Evolutionary conservation across 192 early-diverging fungal genomes (phyloP).

Genomic region (Lobulomyces angularis): DNA sequence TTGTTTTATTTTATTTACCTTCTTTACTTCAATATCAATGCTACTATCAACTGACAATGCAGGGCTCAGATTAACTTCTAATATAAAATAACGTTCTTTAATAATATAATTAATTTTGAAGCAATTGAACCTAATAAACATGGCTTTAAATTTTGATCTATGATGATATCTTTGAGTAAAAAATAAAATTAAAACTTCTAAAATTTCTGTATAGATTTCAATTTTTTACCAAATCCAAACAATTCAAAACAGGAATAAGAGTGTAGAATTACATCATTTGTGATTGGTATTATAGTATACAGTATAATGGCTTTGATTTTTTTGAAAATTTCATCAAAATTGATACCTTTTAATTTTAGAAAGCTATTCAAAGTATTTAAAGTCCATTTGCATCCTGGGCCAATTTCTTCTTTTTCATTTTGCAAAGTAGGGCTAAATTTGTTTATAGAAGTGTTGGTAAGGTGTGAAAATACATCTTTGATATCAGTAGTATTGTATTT

Average conservation of each 20-base stretch:
- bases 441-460: constrained; percentile 45
- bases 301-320: constrained; percentile 25
- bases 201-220: neutral
- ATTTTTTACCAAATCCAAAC: constrained; percentile 29
- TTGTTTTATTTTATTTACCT: constrained; percentile 17
- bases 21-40: constrained; percentile 27
- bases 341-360: constrained; percentile 6
- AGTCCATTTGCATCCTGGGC: constrained; percentile 30
- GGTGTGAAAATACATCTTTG: constrained; percentile 24
- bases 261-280: constrained; percentile 9
- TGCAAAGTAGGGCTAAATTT: constrained; percentile 23
- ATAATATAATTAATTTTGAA: neutral
- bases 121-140: constrained; percentile 26
- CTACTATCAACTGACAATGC: constrained; percentile 26
- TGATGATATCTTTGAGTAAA: constrained; percentile 16
- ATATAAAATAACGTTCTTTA: neutral
- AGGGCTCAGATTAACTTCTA: constrained; percentile 35
- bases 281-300: constrained; percentile 21
- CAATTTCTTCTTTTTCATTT: constrained; percentile 21
- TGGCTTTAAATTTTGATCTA: constrained; percentile 22
- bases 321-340: constrained; percentile 13
- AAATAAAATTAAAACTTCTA: neutral
- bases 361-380: constrained; percentile 15
- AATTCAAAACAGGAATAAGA: constrained; percentile 29
- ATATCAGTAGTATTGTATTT: constrained; percentile 13